Evolutionary conservation across 768 basidiomycete species (phyloP), one percentile per base, ranked within the genome.

Genomic region (Dacryopinax primogenitus): DNA sequence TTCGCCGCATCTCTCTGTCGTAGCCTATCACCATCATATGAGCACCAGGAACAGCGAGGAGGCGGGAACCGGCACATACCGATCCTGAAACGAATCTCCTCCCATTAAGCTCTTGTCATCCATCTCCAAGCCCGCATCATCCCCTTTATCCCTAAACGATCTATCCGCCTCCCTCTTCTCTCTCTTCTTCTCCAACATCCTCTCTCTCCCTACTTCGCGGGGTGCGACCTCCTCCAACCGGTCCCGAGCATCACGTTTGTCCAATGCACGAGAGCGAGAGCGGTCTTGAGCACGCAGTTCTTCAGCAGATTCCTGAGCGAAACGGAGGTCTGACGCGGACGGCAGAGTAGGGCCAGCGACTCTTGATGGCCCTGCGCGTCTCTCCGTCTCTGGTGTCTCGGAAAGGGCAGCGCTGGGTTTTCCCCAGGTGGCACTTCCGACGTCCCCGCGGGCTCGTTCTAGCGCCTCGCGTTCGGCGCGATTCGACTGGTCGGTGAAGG

Each of bases 121-220:
- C 1, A 84, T 78, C 69, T 95, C 93, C 11, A 85, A 71, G 13
- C 88, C 86, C 39, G 84, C 87, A 44, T 69, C 69, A 1, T 87
- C 87, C 64, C 70, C 62, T 62, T 9, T 30, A 45, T 91, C 89
- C 63, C 87, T 78, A 73, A 86, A 90, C 1, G 83, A 73, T 37
- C 81, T 77, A 74, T 94, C 88, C 15, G 77, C 77, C 68, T 90
- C 90, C 67, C 91, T 79, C 67, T 79, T 81, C 37, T 83, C 85
- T 33, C 84, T 77, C 74, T 92, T 90, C 79, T 92, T 92, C 78
- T 94, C 93, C 67, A 93, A 73, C 82, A 87, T 84, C 1, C 85
- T 88, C 69, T 94, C 93, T 64, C 84, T 79, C 0, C 93, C 93
- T 2, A 88, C 84, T 66, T 84, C 81, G 68, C 84, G 84, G n/a